Base-by-base conservation (phyloP, 805 yeast genomes). In the Nakazawaea wyomingensis region DNA sequence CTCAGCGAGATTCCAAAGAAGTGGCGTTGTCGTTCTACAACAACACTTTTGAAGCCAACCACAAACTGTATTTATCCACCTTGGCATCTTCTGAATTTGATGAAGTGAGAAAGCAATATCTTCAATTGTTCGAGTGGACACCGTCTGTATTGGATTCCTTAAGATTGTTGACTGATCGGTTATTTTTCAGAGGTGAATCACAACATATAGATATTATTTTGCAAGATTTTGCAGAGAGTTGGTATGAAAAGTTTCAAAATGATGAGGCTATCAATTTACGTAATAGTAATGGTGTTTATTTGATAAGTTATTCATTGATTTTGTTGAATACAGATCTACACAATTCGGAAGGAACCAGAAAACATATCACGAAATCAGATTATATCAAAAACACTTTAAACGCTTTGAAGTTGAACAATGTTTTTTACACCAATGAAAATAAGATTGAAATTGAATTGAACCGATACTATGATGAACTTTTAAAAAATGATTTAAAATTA, bases 111-210 rank as follows among this genome's bases (percentile, higher is more conserved):
- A 30, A n/a, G 20, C 29, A 31, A 27, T 42, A 42, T 31, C 21
- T 42, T n/a, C 32, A 31, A 43, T 52, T 66, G 27, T 75, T 74
- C 55, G 50, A 62, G 38, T 62, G 72, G 59, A 69, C 71, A 37
- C 53, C 66, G n/a, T 74, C 76, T 44, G 61, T 87, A 36, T 62
- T 85, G 33, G 59, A 61, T 2, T 68, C 88, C 1, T 68, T 88
- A 14, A 65, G 88, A 26, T 59, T 60, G 35, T 64, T 87, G 26
- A 86, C 95, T 50, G 70, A 73, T 30, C 75, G 71, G 50, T 56
- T 87, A n/a, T 83, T 82, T 60, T 70, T 88, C 53, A 78, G 78
- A 54, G 96, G 91, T 5, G 96, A 88, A 61, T 79, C 93, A 3
- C 90, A 84, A 53, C 84, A 82, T 53, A 78, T 87, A 41, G 93